Evolutionary conservation across 768 basidiomycete species (phyloP).

Genomic region (Roridomyces roridus): DNA sequence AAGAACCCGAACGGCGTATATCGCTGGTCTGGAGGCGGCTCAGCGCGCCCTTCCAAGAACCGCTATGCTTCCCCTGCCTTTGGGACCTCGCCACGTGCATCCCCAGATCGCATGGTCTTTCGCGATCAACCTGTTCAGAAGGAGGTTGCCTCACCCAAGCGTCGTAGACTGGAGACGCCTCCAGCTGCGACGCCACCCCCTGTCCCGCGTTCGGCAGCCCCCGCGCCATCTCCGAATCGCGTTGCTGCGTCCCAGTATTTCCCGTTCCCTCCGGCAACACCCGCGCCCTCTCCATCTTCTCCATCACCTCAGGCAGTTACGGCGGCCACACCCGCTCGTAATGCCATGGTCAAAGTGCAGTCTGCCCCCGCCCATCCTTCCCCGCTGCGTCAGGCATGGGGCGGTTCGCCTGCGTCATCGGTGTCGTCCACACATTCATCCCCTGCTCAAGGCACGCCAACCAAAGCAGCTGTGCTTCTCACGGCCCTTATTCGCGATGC

Average conservation of each 20-base stretch:
- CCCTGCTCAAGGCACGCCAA: conserved; percentile 50
- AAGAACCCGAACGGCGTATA: conserved; percentile 80
- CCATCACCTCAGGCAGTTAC: conserved; percentile 31
- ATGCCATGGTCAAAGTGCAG: conserved; percentile 9
- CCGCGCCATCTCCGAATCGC: conserved; percentile 40
- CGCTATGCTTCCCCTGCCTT: conserved; percentile 80
- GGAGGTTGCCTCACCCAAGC: conserved; percentile 21
- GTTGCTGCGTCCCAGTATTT: conserved; percentile 31
- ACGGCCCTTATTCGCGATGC: conserved; percentile 74
- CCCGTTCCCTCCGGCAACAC: conserved; percentile 42
- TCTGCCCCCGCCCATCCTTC: conserved; percentile 74
- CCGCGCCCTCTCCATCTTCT: conserved; percentile 34
- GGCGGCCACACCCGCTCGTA: conserved; percentile 16
- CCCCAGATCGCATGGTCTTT: conserved; percentile 43
- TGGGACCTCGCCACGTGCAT: conserved; percentile 52
- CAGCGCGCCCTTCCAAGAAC: conserved; percentile 62
- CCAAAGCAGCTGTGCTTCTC: conserved; percentile 73
- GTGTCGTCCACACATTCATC: conserved; percentile 37
- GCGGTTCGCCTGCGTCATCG: conserved; percentile 49
- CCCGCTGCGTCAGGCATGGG: conserved; percentile 79
- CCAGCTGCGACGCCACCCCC: conserved; percentile 27
- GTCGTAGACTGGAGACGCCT: conserved; percentile 31
- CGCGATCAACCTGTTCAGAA: conserved; percentile 37
- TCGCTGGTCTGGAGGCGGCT: conserved; percentile 79
- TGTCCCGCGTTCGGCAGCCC: conserved; percentile 38